phyloP scores from a whole-genome alignment of 2,329 filamentous ascomycete genomes.

The Colletotrichum sp. region DNA sequence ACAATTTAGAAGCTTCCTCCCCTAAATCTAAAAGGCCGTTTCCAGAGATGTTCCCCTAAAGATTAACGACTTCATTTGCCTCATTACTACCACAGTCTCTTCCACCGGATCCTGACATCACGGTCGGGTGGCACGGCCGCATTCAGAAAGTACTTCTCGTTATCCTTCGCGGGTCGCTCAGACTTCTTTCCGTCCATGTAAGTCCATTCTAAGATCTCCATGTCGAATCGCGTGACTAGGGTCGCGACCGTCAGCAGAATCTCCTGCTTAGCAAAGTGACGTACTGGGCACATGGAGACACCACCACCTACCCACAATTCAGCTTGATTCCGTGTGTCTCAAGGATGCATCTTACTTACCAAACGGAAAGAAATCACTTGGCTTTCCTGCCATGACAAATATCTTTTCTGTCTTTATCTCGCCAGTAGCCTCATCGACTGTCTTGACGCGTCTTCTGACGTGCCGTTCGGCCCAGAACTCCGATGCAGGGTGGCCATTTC shows the following conservation, averaged over 20 bases:
- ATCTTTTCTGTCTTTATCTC: background rate
- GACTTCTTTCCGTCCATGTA: background rate
- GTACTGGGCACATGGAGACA: slow-evolving; percentile 38
- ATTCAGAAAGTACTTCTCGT: slow-evolving; percentile 7
- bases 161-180: slow-evolving; percentile 3
- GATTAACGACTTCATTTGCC: background rate
- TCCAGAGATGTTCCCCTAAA: background rate
- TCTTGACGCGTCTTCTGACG: background rate
- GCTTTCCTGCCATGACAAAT: slow-evolving; percentile 6
- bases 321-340: rapidly evolving
- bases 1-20: background rate
- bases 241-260: slow-evolving; percentile 37
- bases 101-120: slow-evolving; percentile 12
- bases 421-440: background rate
- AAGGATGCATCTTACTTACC: background rate
- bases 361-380: slow-evolving; percentile 12
- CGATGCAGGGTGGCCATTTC: background rate
- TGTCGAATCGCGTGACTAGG: slow-evolving; percentile 31
- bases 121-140: slow-evolving; percentile 19
- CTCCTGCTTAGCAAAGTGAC: slow-evolving; percentile 43
- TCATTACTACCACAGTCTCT: background rate
- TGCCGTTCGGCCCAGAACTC: slow-evolving; percentile 24
- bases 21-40: background rate
- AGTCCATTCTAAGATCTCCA: slow-evolving; percentile 29
- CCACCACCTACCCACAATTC: slow-evolving; percentile 31